Base-by-base conservation (phyloP, 2,329 filamentous ascomycete genomes). In the Colletotrichum chrysophilum region DNA sequence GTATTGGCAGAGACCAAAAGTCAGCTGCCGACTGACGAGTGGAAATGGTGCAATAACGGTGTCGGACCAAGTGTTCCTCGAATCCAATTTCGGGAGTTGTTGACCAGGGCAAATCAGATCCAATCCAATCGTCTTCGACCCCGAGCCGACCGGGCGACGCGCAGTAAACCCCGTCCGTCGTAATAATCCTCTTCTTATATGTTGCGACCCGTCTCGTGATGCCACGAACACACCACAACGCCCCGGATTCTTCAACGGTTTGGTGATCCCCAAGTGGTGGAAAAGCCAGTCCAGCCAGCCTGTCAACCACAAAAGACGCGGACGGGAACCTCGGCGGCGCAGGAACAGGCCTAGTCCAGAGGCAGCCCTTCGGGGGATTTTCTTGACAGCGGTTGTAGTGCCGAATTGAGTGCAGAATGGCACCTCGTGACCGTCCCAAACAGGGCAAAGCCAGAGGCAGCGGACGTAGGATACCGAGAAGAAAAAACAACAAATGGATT, bases 371-470 rank as follows among this genome's bases (percentile, higher is more conserved):
- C 34, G 58, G 62, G 69, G 13, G 36, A 21, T 52, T 60, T 48
- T 32, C 24, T 69, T 55, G 55, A 68, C 56, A 62, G 34, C 43
- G 43, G 34, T 36, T 14, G 28, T 21, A 14, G 74, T 62, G 21
- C 70, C 74, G 52, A 26, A 70, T 76, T 16, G 48, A 74, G 70
- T 38, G 48, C 58, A 18, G n/a, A 66, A 76, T 76, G 74, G 14
- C 26, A 76, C 74, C 70, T 74, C 52, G 74, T 76, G 74, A 76
- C 65, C 48, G 26, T 74, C 36, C 70, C 65, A 66, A 76, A 74
- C 18, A 32, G 73, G 71, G 21, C 7, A 28, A 38, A 62, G 43
- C 8, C 13, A 9, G 32, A 36, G 30, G 28, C 28, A 21, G 52
- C 72, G 72, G 72, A 75, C 30, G 52, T 16, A 32, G 30, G n/a